Percentiles rank a stretch among this genome's conserved stretches.
phyloP scores from a whole-genome alignment of 2,329 filamentous ascomycete genomes.

The Raffaelea arxii region DNA sequence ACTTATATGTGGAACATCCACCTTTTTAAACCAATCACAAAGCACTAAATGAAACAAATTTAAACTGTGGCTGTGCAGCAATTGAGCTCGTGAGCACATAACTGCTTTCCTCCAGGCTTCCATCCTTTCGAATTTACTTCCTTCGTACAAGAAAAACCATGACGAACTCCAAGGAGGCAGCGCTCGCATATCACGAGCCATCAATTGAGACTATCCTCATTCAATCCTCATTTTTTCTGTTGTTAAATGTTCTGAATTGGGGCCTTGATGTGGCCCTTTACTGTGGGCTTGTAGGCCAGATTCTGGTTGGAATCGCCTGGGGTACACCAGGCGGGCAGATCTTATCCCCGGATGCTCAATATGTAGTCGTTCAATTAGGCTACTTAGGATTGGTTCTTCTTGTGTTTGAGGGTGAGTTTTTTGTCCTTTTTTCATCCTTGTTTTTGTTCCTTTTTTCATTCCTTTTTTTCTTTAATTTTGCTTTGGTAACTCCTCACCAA shows the following conservation, averaged over 20 bases:
- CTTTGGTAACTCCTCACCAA: too few relatives aligned
- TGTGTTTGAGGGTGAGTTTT: slow-evolving; percentile 52
- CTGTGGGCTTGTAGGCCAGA: slow-evolving; percentile 63
- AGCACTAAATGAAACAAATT: too few relatives aligned
- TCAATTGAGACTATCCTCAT: slow-evolving; percentile 48
- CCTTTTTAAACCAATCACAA: too few relatives aligned
- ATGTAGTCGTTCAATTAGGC: slow-evolving; percentile 52
- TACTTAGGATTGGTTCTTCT: slow-evolving; percentile 65
- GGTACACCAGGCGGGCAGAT: slow-evolving; percentile 55
- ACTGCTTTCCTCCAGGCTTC: too few relatives aligned
- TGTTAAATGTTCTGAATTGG: slow-evolving; percentile 49
- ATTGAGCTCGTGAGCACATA: too few relatives aligned
- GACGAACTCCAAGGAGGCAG: too few relatives aligned
- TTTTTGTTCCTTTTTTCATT: neutral
- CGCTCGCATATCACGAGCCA: slow-evolving; percentile 48
- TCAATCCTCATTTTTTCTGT: slow-evolving; percentile 50
- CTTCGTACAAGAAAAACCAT: too few relatives aligned
- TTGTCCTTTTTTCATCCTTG: neutral
- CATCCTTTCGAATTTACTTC: too few relatives aligned
- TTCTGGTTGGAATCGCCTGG: slow-evolving; percentile 61
- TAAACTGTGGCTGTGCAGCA: too few relatives aligned
- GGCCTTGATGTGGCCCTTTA: slow-evolving; percentile 51
- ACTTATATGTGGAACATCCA: too few relatives aligned
- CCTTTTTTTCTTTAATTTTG: neutral
- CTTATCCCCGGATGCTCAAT: slow-evolving; percentile 42